phyloP scores from a whole-genome alignment of 2,329 filamentous ascomycete genomes.

The Penicillium frequentans region DNA sequence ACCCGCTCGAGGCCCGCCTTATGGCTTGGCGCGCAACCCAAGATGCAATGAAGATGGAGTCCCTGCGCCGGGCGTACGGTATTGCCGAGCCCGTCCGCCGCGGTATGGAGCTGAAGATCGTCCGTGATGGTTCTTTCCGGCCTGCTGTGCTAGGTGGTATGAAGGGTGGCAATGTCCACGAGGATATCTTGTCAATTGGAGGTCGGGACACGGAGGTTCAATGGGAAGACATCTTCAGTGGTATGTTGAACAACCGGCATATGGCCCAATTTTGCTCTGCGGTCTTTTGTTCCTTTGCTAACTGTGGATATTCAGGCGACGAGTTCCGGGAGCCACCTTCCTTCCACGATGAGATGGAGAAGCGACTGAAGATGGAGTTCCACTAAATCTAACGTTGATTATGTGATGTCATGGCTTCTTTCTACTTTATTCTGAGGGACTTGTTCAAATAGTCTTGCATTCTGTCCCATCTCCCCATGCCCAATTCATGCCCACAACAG shows the following conservation, averaged over 20 bases:
- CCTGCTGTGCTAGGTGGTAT: slow-evolving; percentile 67
- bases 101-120: slow-evolving; percentile 93
- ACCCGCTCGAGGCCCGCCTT: slow-evolving; percentile 90
- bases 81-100: slow-evolving; percentile 89
- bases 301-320: slow-evolving; percentile 49
- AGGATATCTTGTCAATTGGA: slow-evolving; percentile 71
- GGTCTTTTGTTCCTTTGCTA: slow-evolving; percentile 6
- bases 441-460: slow-evolving; percentile 17
- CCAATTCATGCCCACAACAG: slow-evolving; percentile 11
- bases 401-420: slow-evolving; percentile 9
- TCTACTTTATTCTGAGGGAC: slow-evolving; percentile 8
- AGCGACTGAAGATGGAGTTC: slow-evolving; percentile 75
- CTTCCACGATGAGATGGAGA: slow-evolving; percentile 93
- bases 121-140: slow-evolving; percentile 71
- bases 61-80: slow-evolving; percentile 82
- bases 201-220: slow-evolving; percentile 74
- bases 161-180: slow-evolving; percentile 68
- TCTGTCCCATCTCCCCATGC: neutral
- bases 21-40: slow-evolving; percentile 88
- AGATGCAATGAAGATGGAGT: slow-evolving; percentile 82
- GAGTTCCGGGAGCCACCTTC: slow-evolving; percentile 69
- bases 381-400: slow-evolving; percentile 18
- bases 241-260: slow-evolving; percentile 42
- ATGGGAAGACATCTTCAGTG: slow-evolving; percentile 93
- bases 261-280: slow-evolving; percentile 4